Conservation (phyloP, 768 basidiomycete genomes). For the Auriscalpium vulgare region DNA sequence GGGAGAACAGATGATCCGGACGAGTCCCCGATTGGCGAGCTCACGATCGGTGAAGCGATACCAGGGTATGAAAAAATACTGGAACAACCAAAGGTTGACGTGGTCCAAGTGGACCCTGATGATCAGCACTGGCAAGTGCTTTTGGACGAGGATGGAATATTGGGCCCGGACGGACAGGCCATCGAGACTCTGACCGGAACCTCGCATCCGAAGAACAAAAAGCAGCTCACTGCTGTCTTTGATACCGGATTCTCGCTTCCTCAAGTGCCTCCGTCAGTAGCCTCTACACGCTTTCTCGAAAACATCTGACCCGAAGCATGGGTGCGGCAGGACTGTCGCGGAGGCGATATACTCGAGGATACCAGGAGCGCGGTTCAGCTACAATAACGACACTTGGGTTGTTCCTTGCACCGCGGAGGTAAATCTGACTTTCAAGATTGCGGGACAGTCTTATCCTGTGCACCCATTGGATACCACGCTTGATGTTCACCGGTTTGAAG, state of each 20-base stretch:
- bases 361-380: constrained; percentile 39
- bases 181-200: constrained; percentile 18
- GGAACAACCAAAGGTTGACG: constrained; percentile 21
- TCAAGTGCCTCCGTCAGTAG: constrained; percentile 42
- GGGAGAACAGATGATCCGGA: constrained; percentile 22
- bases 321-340: constrained; percentile 34
- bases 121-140: constrained; percentile 27
- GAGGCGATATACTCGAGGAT: constrained; percentile 53
- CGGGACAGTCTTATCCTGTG: constrained; percentile 45
- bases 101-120: constrained; percentile 8
- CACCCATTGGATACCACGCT: constrained; percentile 57
- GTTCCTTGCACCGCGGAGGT: constrained; percentile 58
- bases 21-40: constrained; percentile 20
- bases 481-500: constrained; percentile 23
- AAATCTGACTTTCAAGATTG: constrained; percentile 58
- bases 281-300: constrained; percentile 6
- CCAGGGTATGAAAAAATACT: constrained; percentile 21
- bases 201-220: constrained; percentile 28
- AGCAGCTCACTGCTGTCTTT: constrained; percentile 52
- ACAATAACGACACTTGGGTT: constrained; percentile 46
- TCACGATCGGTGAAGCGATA: constrained; percentile 24
- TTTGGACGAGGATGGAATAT: constrained; percentile 24
- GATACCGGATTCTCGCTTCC: constrained; percentile 67
- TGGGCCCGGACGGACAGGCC: constrained; percentile 27
- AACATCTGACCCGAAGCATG: background rate